Percentiles rank a stretch among this genome's conserved stretches.
Conservation (phyloP, 305 asterid genomes). For the Solanum aculeatissimum region DNA sequence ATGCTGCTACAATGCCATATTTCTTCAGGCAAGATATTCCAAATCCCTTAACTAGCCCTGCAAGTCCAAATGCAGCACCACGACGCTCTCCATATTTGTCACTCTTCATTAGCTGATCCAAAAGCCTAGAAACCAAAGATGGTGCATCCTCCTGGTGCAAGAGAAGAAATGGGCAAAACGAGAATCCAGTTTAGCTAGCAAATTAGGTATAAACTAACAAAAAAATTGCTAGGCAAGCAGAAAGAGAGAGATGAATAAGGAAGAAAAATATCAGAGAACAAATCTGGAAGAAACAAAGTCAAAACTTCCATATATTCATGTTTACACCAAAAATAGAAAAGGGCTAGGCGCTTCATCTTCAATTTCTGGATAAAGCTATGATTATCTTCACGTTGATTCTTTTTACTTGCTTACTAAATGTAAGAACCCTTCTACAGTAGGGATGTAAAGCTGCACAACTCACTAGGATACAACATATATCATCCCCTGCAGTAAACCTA, state of each 20-base stretch:
- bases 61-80: slow-evolving; percentile 99
- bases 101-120: slow-evolving; percentile 84
- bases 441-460: background rate
- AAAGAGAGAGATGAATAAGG: background rate
- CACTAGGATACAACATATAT: background rate
- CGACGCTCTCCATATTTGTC: slow-evolving; percentile 99
- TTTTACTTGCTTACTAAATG: background rate
- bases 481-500: background rate
- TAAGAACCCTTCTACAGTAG: background rate
- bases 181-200: background rate
- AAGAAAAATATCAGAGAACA: background rate
- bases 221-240: background rate
- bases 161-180: background rate
- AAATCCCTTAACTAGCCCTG: slow-evolving; percentile 94
- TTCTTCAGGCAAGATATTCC: slow-evolving; percentile 78
- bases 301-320: background rate
- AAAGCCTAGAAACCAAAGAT: slow-evolving; percentile 70
- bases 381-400: background rate
- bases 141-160: slow-evolving; percentile 78
- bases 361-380: too few relatives aligned
- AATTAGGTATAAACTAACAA: background rate
- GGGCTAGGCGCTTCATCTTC: too few relatives aligned
- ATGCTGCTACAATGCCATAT: slow-evolving; percentile 51
- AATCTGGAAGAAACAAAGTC: background rate
- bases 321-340: too few relatives aligned